These are phyloP conservation scores for Colletotrichum somersetense DNA, from an alignment of 2,329 filamentous ascomycete genomes.

Conservation along the genomic window DNA sequence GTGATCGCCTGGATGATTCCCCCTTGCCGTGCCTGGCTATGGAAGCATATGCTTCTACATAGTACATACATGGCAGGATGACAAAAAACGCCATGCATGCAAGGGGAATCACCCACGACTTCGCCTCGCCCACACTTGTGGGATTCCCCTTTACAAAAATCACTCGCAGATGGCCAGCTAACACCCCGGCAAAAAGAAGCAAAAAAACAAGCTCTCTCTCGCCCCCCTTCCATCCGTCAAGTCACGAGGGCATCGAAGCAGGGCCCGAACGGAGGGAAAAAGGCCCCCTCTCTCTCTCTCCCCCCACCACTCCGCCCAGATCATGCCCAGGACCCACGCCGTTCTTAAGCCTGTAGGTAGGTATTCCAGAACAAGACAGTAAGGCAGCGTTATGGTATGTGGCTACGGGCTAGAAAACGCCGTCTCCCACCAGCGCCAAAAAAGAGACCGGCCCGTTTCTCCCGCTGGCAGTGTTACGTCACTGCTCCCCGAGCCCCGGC, in stretches of 20 bases:
- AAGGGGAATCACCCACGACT: not conserved
- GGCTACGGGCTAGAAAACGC: too few relatives aligned
- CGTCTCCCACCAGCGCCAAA: not conserved
- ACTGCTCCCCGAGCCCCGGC: slow-evolving; percentile 3
- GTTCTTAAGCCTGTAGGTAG: too few relatives aligned
- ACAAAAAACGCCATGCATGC: not conserved
- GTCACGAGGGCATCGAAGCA: not conserved
- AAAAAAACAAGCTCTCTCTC: not conserved
- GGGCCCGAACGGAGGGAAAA: not conserved
- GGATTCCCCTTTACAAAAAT: not conserved
- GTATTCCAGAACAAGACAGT: slow-evolving; percentile 5
- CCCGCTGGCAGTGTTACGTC: slow-evolving; percentile 14
- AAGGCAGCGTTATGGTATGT: too few relatives aligned
- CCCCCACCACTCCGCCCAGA: not conserved
- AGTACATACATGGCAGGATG: not conserved
- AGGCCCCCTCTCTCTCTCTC: not conserved
- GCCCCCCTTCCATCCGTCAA: not conserved
- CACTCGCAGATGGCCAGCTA: too few relatives aligned
- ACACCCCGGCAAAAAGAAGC: too few relatives aligned
- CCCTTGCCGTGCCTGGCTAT: too few relatives aligned
- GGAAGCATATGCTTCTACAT: too few relatives aligned
- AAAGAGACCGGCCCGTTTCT: slow-evolving; percentile 27
- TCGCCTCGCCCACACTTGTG: not conserved
- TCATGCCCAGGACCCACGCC: not conserved
- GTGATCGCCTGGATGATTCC: not conserved